Percentiles rank a stretch among this genome's conserved stretches.
phyloP scores from a whole-genome alignment of 2,329 filamentous ascomycete species.

The Apiospora hydei region DNA sequence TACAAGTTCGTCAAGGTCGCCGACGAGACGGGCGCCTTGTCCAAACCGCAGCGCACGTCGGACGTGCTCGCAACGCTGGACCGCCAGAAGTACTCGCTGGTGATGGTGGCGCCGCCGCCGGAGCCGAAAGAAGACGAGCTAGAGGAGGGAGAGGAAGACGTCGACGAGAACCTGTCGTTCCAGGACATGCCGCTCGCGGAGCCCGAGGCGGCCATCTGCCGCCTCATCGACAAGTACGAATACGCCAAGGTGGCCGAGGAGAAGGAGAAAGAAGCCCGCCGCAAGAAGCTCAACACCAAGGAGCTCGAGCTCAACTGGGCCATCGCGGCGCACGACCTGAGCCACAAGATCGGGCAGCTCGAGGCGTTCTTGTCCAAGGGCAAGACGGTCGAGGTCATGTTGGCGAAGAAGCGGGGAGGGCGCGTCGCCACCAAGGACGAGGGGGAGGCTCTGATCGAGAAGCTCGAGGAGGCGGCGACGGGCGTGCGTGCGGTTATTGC shows the following conservation, averaged over 20 bases:
- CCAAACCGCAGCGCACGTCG: slow-evolving; percentile 33
- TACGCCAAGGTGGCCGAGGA: slow-evolving; percentile 44
- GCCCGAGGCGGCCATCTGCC: slow-evolving; percentile 66
- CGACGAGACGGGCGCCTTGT: slow-evolving; percentile 29
- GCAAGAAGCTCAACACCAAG: slow-evolving; percentile 64
- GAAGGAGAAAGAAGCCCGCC: slow-evolving; percentile 50
- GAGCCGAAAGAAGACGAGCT: not conserved
- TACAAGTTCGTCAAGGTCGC: slow-evolving; percentile 45
- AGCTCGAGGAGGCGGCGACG: slow-evolving; percentile 47
- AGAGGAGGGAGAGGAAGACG: slow-evolving; percentile 22
- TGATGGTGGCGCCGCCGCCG: slow-evolving; percentile 40
- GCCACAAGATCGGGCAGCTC: slow-evolving; percentile 73
- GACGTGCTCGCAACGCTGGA: slow-evolving; percentile 33
- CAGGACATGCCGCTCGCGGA: slow-evolving; percentile 21
- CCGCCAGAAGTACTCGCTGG: slow-evolving; percentile 32
- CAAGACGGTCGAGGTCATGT: slow-evolving; percentile 74
- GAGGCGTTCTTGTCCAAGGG: slow-evolving; percentile 76
- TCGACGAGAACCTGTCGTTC: not conserved
- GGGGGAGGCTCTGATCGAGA: slow-evolving; percentile 63
- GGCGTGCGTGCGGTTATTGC: slow-evolving; percentile 46
- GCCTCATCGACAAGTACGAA: slow-evolving; percentile 67
- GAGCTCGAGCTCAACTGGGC: slow-evolving; percentile 92
- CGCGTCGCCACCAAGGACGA: slow-evolving; percentile 67
- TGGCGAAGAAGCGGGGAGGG: slow-evolving; percentile 73
- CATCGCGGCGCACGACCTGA: slow-evolving; percentile 77